phyloP scores from a whole-genome alignment of 352 stramenopile genomes.

The Paralagenidium karlingii region DNA sequence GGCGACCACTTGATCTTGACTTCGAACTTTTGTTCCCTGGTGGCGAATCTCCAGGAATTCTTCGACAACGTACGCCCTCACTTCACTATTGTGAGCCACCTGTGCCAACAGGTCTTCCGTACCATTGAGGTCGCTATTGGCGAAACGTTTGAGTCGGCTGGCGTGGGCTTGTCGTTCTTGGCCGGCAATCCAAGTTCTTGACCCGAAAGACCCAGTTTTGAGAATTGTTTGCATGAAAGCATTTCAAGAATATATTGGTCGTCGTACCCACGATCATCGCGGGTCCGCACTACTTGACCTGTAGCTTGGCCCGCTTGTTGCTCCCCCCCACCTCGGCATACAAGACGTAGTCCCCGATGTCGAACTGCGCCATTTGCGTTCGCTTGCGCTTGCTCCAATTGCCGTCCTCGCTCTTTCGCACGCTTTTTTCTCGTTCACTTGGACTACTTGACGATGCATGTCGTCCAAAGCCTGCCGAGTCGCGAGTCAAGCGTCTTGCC shows the following conservation, averaged over 20 bases:
- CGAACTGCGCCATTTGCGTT: slow-evolving; percentile 8
- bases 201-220: slow-evolving; percentile 9
- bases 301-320: slow-evolving; percentile 2
- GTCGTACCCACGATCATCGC: slow-evolving; percentile 2
- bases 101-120: slow-evolving; percentile 6
- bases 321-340: slow-evolving; percentile 9
- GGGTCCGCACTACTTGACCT: slow-evolving; percentile 6
- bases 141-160: slow-evolving; percentile 4
- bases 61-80: no score
- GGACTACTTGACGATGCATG: no score
- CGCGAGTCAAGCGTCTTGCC: no score
- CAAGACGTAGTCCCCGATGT: slow-evolving; percentile 8
- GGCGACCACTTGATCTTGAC: no score
- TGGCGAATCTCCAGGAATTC: no score
- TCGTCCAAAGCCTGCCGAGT: no score
- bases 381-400: no score
- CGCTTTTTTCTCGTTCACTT: no score
- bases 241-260: no score
- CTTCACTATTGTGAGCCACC: slow-evolving; percentile 8
- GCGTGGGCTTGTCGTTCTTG: slow-evolving; percentile 4
- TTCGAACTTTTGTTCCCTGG: no score
- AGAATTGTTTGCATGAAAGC: no score
- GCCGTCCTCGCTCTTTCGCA: no score
- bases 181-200: slow-evolving; percentile 4
- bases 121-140: slow-evolving; percentile 2